Evolutionary conservation across 129 eudicot species (phyloP).

Genomic region (Artemisia annua): DNA sequence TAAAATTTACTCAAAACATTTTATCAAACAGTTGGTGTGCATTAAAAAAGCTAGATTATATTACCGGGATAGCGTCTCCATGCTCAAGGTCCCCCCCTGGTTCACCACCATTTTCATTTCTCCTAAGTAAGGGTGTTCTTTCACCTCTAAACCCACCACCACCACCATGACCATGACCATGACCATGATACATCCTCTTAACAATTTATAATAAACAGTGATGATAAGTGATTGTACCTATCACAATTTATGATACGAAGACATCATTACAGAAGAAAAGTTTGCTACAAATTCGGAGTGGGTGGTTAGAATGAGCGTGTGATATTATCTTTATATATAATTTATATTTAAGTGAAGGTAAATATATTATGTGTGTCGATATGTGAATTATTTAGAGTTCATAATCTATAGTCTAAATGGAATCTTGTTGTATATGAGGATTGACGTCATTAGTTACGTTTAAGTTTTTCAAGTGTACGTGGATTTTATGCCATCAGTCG

Average conservation of each 20-base stretch:
- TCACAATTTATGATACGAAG: not conserved
- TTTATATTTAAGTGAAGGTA: not conserved
- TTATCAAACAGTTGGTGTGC: conserved; percentile 17
- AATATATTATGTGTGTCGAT: not conserved
- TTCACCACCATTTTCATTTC: conserved; percentile 45
- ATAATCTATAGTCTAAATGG: not conserved
- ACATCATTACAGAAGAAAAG: not conserved
- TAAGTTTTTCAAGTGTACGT: not conserved
- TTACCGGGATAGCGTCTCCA: conserved; percentile 83
- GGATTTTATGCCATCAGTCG: not conserved
- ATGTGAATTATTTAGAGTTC: conserved; percentile 15
- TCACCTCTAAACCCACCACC: conserved; percentile 42
- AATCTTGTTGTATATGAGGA: conserved; percentile 28
- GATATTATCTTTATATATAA: not conserved
- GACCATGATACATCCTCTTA: not conserved
- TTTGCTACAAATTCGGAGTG: conserved; percentile 12
- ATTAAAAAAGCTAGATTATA: not conserved
- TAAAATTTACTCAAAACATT: conserved; percentile 29
- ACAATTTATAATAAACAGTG: conserved; percentile 2
- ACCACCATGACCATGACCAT: not conserved
- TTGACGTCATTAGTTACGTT: conserved; percentile 48
- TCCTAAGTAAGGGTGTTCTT: conserved; percentile 54
- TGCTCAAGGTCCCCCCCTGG: conserved; percentile 69
- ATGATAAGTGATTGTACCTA: conserved; percentile 19
- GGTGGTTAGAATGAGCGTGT: conserved; percentile 9